Evolutionary conservation across 371 early-diverging fungal genomes (phyloP), one percentile per base, ranked within the genome.

Genomic region (Choanephora cucurbitarum): DNA sequence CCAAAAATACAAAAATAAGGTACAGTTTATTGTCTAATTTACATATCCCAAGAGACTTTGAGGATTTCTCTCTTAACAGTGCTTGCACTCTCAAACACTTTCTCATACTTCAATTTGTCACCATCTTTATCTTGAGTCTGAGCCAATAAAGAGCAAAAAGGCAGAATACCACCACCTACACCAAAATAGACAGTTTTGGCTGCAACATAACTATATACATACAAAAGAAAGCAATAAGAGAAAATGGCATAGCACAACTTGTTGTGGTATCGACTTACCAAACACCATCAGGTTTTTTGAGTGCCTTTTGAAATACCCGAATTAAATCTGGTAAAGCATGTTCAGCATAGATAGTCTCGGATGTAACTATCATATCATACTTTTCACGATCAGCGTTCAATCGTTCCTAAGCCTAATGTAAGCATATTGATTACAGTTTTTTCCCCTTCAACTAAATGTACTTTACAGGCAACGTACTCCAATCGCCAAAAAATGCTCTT

Each of bases 161-260:
- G 79, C 11, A 86, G 64, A 22, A 86, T 84, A 23, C 90, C 87
- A 10, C 92, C 93, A 33, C 88, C 85, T 0, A 90, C 86, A 21
- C 98, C 96, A 85, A 97, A 97, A 66, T 97, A 97, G 9, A 89
- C 84, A 1, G 91, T 84, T 65, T 97, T 97, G 40, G 96, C 95
- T 9, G 96, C 95, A 11, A 97, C 84, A 50, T 88, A 87, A 13
- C 91, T 88, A 69, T 24, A 24, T 3, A 23, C 19, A 28, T 22
- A 37, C 10, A 47, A 15, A 19, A 40, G 33, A 28, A 28, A 42
- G 37, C 37, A 34, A 44, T 34, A 50, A 28, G 23, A n/a, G 21
- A 13, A 8, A 54, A 40, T 52, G n/a, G 10, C 24, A 23, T 19
- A 8, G 17, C 15, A 21, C n/a, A n/a, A n/a, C n/a, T n/a, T n/a